Evolutionary conservation across 768 basidiomycete genomes (phyloP), one percentile per base, ranked within the genome.

Genomic region (Podaxis carcinomalis): DNA sequence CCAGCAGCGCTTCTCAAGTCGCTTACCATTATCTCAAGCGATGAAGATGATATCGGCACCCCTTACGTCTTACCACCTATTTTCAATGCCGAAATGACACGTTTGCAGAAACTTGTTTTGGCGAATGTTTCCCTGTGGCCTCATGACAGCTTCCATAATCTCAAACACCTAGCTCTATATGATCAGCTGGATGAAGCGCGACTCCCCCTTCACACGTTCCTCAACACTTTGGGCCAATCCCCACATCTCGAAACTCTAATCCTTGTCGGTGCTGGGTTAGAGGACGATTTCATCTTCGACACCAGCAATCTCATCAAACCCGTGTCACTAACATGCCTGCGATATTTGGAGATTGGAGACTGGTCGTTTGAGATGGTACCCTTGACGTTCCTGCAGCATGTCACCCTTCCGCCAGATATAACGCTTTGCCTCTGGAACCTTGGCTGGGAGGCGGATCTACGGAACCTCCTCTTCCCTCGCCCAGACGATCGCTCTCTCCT

Each of bases 81-180:
- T 21, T 60, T 53, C 42, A 53, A 53, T 14, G 52, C 40, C 16
- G 40, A 53, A 28, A 53, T 40, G 42, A 53, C 51, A 36, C 25
- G 51, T 27, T 23, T 60, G 39, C 39, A 35, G 23, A 60, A 54
- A 32, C 51, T 60, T 13, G 59, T 60, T n/a, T 35, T 60, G 59
- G 59, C 59, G 10, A 60, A 60, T 21, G 44, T 60, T 44, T 60
- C 59, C 42, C 32, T 60, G 23, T 60, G 59, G 59, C 59, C 59
- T 46, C 40, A 60, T 35, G 51, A 53, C 28, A 60, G 27, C 42
- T 60, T 60, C 44, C 51, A 32, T 28, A 35, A 53, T 23, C 59
- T 60, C 32, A 52, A 19, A 19, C 59, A 60, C 9, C 44, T 60
- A 13, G 59, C 51, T 9, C 40, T 60, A 11, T 60, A 60, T 23